phyloP scores from a whole-genome alignment of 257 asterid genomes.

The Lantana camara region DNA sequence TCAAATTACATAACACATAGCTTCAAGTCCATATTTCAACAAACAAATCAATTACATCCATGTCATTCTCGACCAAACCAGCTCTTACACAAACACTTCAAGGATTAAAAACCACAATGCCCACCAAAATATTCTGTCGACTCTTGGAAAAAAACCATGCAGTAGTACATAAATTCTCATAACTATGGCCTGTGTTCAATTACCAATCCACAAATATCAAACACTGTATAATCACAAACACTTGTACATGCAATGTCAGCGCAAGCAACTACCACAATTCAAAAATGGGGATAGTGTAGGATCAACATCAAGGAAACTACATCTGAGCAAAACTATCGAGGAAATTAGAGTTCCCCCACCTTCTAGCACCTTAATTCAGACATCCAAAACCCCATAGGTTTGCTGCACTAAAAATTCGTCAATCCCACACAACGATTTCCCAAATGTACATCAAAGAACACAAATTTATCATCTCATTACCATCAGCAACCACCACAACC shows the following conservation, averaged over 20 bases:
- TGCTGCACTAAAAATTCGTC: constrained; percentile 1
- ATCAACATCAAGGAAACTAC: constrained; percentile 6
- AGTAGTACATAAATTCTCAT: not conserved
- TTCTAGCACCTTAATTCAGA: not conserved
- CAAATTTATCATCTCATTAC: constrained; percentile 1
- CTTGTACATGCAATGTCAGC: not conserved
- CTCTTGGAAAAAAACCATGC: not conserved
- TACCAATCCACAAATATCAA: not conserved
- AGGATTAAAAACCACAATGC: constrained; percentile 10
- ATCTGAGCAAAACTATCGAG: no score
- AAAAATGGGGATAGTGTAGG: constrained; percentile 1
- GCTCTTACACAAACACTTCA: not conserved
- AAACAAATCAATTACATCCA: constrained; percentile 16
- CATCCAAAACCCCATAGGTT: not conserved
- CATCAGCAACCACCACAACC: constrained; percentile 17
- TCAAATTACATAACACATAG: constrained; percentile 10
- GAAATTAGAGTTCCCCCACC: no score
- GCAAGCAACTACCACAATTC: not conserved
- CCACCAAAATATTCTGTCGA: not conserved
- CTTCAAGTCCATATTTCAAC: not conserved
- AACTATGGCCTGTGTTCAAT: not conserved
- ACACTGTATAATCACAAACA: constrained; percentile 8
- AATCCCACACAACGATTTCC: not conserved
- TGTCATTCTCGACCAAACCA: constrained; percentile 7
- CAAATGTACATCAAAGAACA: constrained; percentile 2